Base-by-base conservation (phyloP, 1,139 yeast species). In the Sugiyamaella xylanicola region DNA sequence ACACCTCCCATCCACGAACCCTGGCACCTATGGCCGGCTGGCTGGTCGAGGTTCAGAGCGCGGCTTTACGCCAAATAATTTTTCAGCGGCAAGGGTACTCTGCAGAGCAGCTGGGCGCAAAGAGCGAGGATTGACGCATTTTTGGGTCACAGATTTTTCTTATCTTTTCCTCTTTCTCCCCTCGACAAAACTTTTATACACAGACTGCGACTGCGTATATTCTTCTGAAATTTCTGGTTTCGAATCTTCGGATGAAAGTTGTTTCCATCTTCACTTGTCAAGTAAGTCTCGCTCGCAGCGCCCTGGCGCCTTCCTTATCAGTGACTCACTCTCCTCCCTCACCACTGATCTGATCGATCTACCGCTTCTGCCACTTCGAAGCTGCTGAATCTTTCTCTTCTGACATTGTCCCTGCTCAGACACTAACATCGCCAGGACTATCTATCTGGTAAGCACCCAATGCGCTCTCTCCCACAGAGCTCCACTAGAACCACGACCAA, bases 251-350 rank as follows among this genome's bases (percentile, higher is more conserved):
- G 61, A 65, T 65, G 68, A 56, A 59, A 59, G 56, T 65, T 56
- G 61, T 59, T 41, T 61, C 69, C 17, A 52, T 58, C 32, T 66
- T 63, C 57, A 66, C 69, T 55, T 62, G 68, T 54, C 68, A 65
- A 62, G 69, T 56, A 57, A 52, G 60, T 57, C 20, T 11, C 36
- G 3, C 9, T 32, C 8, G 29, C 13, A 48, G 2, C 4, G 25
- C 29, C 3, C 3, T 11, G 13, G 21, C 21, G 21, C 13, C 9
- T 11, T 17, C 7, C 29, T 19, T 45, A 45, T 32, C 29, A 45
- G 29, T 48, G 45, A 52, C 21, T 45, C 43, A 37, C 40, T n/a
- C n/a, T n/a, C n/a, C n/a, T n/a, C n/a, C n/a, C n/a, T n/a, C n/a
- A n/a, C n/a, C n/a, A n/a, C n/a, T n/a, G n/a, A n/a, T n/a, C n/a